phyloP scores from a whole-genome alignment of 2,329 filamentous ascomycete species.

The Coniochaeta prunicola region DNA sequence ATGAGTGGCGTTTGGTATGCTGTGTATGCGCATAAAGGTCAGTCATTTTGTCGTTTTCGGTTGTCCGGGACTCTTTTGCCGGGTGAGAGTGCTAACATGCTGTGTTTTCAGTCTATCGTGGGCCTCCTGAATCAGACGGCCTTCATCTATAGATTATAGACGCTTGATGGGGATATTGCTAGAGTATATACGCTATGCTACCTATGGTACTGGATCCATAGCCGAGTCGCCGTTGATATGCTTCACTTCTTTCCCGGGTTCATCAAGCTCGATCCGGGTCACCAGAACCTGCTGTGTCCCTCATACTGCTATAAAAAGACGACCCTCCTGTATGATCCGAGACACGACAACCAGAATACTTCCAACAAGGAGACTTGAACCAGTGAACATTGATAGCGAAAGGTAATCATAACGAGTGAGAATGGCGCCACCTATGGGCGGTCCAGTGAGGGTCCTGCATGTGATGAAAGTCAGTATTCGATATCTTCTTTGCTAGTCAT shows the following conservation, averaged over 20 bases:
- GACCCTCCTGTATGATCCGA: neutral
- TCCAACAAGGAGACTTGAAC: conserved; percentile 24
- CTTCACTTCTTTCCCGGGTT: neutral
- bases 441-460: conserved; percentile 28
- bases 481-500: too few species aligned
- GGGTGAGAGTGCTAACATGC: conserved; percentile 1
- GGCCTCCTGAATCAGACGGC: conserved; percentile 19
- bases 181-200: neutral
- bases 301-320: neutral
- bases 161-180: too few species aligned
- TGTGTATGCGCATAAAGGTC: conserved; percentile 42
- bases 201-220: neutral
- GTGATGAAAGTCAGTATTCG: neutral
- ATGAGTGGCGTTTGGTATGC: conserved; percentile 42
- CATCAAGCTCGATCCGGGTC: neutral
- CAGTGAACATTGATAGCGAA: conserved; percentile 28
- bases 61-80: neutral
- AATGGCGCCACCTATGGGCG: conserved; percentile 33
- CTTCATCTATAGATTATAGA: neutral
- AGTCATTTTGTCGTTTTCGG: conserved; percentile 11
- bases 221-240: neutral
- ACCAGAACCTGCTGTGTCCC: too few species aligned
- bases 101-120: conserved; percentile 14
- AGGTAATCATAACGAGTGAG: conserved; percentile 29
- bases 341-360: conserved; percentile 16